phyloP scores from a whole-genome alignment of 768 basidiomycete species.

The Boletus eberwhitei region DNA sequence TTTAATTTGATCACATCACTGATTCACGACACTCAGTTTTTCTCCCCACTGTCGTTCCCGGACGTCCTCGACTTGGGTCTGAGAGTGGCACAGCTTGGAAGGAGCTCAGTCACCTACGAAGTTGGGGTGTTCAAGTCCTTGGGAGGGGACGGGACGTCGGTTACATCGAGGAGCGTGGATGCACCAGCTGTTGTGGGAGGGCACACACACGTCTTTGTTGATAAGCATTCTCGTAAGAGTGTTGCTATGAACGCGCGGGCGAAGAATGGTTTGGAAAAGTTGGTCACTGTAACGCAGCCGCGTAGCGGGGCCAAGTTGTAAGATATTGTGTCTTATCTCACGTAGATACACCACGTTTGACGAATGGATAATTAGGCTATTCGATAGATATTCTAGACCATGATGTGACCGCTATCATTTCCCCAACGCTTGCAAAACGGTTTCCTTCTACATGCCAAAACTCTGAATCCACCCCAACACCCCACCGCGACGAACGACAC shows the following conservation, averaged over 20 bases:
- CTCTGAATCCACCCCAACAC: constrained; percentile 24
- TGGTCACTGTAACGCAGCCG: background rate
- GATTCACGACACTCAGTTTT: constrained; percentile 47
- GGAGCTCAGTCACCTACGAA: constrained; percentile 76
- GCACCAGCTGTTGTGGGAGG: constrained; percentile 44
- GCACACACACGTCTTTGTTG: constrained; percentile 86
- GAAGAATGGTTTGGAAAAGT: constrained; percentile 42
- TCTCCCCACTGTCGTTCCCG: constrained; percentile 71
- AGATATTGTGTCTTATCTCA: background rate
- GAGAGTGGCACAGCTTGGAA: constrained; percentile 63
- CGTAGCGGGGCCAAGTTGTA: constrained; percentile 19
- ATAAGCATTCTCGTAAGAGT: constrained; percentile 55
- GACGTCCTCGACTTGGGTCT: constrained; percentile 67
- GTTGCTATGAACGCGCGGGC: constrained; percentile 40
- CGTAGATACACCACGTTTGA: no score
- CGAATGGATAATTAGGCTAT: background rate
- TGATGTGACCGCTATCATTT: background rate
- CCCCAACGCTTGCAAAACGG: no score
- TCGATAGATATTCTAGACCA: background rate
- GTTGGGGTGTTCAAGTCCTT: constrained; percentile 65
- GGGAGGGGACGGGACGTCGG: background rate
- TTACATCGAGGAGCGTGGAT: constrained; percentile 10
- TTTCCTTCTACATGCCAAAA: constrained; percentile 12
- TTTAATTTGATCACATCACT: background rate
- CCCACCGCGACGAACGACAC: constrained; percentile 19